phyloP scores from a whole-genome alignment of 495 filamentous ascomycete genomes.

The Baudoinia panamericana region DNA sequence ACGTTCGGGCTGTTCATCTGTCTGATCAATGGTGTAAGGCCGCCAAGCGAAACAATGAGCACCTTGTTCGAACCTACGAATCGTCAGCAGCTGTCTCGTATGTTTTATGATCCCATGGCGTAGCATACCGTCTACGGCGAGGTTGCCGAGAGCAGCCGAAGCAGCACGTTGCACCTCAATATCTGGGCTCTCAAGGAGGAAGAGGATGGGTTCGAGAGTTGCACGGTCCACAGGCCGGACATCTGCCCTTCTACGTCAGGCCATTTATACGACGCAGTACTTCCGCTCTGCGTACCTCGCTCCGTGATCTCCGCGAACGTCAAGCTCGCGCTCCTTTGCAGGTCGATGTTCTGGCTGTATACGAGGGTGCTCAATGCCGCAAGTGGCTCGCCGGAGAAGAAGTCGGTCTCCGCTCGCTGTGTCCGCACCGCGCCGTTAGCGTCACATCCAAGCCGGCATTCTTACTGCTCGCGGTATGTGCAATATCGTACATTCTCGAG shows the following conservation, averaged over 20 bases:
- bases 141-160: conserved; percentile 88
- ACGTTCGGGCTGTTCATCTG: conserved; percentile 99
- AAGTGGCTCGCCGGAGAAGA: conserved; percentile 95
- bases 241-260: conserved; percentile 41
- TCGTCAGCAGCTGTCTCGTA: conserved; percentile 38
- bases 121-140: conserved; percentile 84
- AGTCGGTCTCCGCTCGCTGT: conserved; percentile 88
- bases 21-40: conserved; percentile 79
- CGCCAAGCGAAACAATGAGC: conserved; percentile 81
- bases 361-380: conserved; percentile 88
- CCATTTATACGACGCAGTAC: background rate
- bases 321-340: conserved; percentile 92
- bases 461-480: background rate
- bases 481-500: conserved; percentile 89
- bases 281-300: conserved; percentile 49
- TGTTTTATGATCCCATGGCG: background rate
- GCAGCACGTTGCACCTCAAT: conserved; percentile 96
- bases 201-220: conserved; percentile 89
- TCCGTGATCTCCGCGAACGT: conserved; percentile 99
- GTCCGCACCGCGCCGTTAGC: too few species aligned
- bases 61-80: conserved; percentile 90
- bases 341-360: conserved; percentile 96
- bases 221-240: conserved; percentile 89
- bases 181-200: conserved; percentile 84
- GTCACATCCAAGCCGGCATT: too few species aligned